These are phyloP conservation scores for Quercus rubra DNA, from an alignment of 306 rosid genomes.

Conservation along the genomic window DNA sequence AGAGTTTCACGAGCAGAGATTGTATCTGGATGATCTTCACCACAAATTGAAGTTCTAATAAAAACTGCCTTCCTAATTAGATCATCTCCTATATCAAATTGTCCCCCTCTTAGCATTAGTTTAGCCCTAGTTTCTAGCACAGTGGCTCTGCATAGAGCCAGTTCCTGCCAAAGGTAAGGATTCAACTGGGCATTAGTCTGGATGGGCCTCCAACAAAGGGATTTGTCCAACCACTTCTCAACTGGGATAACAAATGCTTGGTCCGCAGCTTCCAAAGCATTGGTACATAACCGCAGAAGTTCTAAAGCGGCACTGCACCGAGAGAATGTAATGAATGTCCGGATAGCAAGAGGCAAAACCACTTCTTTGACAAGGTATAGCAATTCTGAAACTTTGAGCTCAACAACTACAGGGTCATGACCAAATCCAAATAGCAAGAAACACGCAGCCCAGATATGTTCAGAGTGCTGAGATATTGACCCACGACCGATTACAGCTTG, in stretches of 20 bases:
- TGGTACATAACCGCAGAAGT: conserved; percentile 74
- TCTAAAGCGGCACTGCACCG: conserved; percentile 72
- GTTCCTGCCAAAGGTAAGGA: conserved; percentile 88
- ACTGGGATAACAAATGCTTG: conserved; percentile 78
- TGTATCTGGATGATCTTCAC: conserved; percentile 84
- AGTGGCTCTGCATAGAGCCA: conserved; percentile 75
- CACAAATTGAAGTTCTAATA: conserved; percentile 79
- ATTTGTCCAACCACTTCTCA: conserved; percentile 75
- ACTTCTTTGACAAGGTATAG: conserved; percentile 56
- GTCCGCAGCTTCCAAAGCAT: conserved; percentile 80
- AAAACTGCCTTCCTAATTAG: conserved; percentile 76
- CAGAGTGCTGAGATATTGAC: conserved; percentile 47
- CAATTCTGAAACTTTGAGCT: conserved; percentile 64
- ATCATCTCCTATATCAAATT: conserved; percentile 75
- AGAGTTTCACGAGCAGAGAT: conserved; percentile 74
- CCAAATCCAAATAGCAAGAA: conserved; percentile 76
- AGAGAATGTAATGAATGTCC: conserved; percentile 72
- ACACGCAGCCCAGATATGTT: conserved; percentile 86
- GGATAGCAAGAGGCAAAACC: conserved; percentile 73
- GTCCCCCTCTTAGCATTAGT: conserved; percentile 87
- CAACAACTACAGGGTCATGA: conserved; percentile 67
- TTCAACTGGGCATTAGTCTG: conserved; percentile 80
- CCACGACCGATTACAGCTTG: conserved; percentile 58
- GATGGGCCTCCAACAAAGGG: conserved; percentile 78
- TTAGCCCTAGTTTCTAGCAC: conserved; percentile 82